Evolutionary conservation across 73 alveolate species (phyloP).

Genomic region (Uronychia binucleata): DNA sequence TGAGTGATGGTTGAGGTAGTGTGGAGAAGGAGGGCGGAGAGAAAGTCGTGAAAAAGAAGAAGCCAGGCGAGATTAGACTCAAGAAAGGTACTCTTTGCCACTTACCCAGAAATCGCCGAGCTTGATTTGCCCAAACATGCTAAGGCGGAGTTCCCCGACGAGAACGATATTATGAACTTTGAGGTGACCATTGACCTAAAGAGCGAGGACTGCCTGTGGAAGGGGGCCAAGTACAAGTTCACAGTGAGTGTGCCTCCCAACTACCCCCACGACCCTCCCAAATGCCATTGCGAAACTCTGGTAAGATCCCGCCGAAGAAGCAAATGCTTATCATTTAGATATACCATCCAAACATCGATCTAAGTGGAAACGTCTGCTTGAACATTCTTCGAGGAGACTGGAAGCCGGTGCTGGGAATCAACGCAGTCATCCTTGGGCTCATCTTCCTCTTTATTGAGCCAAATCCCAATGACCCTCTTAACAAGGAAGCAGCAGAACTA

Average conservation of each 20-base stretch:
- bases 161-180: slow-evolving; percentile 63
- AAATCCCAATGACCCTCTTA: slow-evolving; percentile 95
- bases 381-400: slow-evolving; percentile 96
- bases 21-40: slow-evolving; percentile 1
- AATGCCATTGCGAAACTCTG: slow-evolving; percentile 91
- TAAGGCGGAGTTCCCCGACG: slow-evolving; percentile 51
- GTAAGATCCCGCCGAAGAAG: background rate
- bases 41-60: slow-evolving; percentile 7
- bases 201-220: slow-evolving; percentile 79
- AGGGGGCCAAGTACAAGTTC: slow-evolving; percentile 88
- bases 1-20: background rate
- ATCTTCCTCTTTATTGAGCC: slow-evolving; percentile 90
- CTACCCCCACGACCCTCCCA: slow-evolving; percentile 95
- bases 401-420: slow-evolving; percentile 92
- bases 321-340: slow-evolving; percentile 42
- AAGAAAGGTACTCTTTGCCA: slow-evolving; percentile 14
- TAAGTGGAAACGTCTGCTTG: slow-evolving; percentile 93
- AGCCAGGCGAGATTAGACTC: slow-evolving; percentile 64
- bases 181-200: slow-evolving; percentile 68
- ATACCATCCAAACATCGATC: slow-evolving; percentile 96
- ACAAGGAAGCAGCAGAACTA: slow-evolving; percentile 92
- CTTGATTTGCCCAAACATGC: slow-evolving; percentile 63
- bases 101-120: slow-evolving; percentile 49
- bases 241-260: slow-evolving; percentile 79
- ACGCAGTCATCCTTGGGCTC: slow-evolving; percentile 83